Conservation (phyloP, 768 basidiomycete genomes). For the Calvatia gigantea region DNA sequence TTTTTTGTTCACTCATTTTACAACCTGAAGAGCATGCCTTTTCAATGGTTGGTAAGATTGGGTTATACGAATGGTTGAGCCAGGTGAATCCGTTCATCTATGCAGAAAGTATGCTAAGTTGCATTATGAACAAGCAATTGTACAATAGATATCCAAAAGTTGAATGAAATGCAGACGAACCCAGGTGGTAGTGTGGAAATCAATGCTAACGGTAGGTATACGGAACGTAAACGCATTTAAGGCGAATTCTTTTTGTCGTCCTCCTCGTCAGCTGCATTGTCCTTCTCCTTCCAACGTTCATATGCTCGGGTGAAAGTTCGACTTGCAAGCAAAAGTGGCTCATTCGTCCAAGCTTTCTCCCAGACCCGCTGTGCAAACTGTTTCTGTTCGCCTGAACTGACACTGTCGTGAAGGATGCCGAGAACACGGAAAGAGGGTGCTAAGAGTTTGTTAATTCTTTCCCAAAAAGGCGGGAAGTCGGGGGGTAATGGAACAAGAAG, state of each 20-base stretch:
- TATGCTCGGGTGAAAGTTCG: constrained; percentile 37
- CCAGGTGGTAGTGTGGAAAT: neutral
- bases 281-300: constrained; percentile 44
- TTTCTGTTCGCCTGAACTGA: constrained; percentile 54
- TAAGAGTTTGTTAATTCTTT: constrained; percentile 52
- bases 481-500: constrained; percentile 59
- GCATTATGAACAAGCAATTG: constrained; percentile 1
- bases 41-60: neutral
- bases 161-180: neutral
- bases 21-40: neutral
- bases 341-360: constrained; percentile 61
- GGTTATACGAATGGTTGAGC: neutral
- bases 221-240: constrained; percentile 6
- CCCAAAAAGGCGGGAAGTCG: constrained; percentile 48
- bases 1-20: neutral
- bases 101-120: constrained; percentile 3
- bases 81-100: constrained; percentile 5
- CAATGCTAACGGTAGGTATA: constrained; percentile 1
- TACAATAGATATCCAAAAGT: neutral
- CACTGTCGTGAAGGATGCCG: constrained; percentile 46
- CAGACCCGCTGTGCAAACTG: constrained; percentile 55
- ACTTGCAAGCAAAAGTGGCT: constrained; percentile 51
- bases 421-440: constrained; percentile 53
- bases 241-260: constrained; percentile 33
- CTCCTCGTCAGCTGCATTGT: constrained; percentile 35